These are phyloP conservation scores for Arthroderma sp. DNA, from an alignment of 2,329 filamentous ascomycete species.

Conservation along the genomic window DNA sequence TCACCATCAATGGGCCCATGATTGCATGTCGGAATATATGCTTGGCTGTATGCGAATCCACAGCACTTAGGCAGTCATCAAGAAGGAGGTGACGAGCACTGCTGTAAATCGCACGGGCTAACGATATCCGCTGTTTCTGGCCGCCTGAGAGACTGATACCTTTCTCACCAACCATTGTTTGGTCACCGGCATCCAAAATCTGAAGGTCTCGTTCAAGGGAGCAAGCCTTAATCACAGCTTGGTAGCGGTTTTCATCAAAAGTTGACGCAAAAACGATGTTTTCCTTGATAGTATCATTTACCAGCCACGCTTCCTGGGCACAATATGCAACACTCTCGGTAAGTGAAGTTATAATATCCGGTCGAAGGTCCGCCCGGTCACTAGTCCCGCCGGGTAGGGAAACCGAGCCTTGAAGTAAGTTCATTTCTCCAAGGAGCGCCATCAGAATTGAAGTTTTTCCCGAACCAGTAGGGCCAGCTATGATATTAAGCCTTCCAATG, in stretches of 20 bases:
- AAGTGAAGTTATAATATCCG: slow-evolving; percentile 70
- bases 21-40: slow-evolving; percentile 96
- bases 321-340: slow-evolving; percentile 92
- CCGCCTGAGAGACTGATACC: slow-evolving; percentile 93
- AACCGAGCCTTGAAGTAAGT: slow-evolving; percentile 62
- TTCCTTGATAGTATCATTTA: slow-evolving; percentile 89
- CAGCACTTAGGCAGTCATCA: slow-evolving; percentile 90
- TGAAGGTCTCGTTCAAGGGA: slow-evolving; percentile 82
- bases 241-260: slow-evolving; percentile 70
- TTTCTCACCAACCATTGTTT: slow-evolving; percentile 92
- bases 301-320: slow-evolving; percentile 90
- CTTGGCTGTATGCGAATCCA: slow-evolving; percentile 93
- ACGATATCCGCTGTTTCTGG: slow-evolving; percentile 92
- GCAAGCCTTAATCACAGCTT: slow-evolving; percentile 78
- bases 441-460: slow-evolving; percentile 94
- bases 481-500: slow-evolving; percentile 77
- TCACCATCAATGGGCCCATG: slow-evolving; percentile 72
- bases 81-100: slow-evolving; percentile 81
- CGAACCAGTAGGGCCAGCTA: slow-evolving; percentile 83
- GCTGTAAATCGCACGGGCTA: slow-evolving; percentile 94
- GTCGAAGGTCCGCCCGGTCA: slow-evolving; percentile 63
- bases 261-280: slow-evolving; percentile 86
- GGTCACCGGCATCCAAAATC: slow-evolving; percentile 82
- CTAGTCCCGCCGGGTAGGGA: slow-evolving; percentile 75
- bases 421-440: slow-evolving; percentile 96